Conservation (phyloP, 805 yeast species). For the Brettanomyces naardenensis region DNA sequence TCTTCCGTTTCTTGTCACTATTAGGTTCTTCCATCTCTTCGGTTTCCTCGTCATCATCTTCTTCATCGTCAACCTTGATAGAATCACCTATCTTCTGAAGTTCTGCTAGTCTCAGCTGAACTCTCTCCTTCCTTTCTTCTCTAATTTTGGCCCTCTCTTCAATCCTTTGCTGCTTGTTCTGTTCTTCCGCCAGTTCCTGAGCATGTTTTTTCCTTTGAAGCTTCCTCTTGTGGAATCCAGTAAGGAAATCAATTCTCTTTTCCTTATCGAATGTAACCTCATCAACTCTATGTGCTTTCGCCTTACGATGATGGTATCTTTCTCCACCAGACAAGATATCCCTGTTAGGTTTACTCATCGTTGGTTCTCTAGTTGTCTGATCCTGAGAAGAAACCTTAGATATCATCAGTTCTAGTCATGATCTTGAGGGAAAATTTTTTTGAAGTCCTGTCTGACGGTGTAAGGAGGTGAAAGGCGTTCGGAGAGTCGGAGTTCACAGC, state of each 20-base stretch:
- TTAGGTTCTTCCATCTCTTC: constrained; percentile 13
- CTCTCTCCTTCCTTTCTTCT: constrained; percentile 60
- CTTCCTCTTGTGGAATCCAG: constrained; percentile 95
- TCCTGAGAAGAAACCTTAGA: too few species aligned
- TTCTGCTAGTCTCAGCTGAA: constrained; percentile 55
- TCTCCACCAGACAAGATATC: constrained; percentile 86
- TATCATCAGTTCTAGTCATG: too few species aligned
- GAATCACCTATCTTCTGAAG: constrained; percentile 31
- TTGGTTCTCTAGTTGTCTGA: too few species aligned
- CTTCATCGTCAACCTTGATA: constrained; percentile 16
- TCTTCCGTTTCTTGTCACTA: constrained; percentile 10
- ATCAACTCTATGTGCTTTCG: constrained; percentile 60
- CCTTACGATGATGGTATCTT: constrained; percentile 63
- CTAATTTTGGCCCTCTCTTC: constrained; percentile 69
- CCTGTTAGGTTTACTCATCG: constrained; percentile 47
- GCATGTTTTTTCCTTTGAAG: constrained; percentile 84
- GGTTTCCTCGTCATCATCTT: constrained; percentile 11
- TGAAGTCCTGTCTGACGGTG: too few species aligned
- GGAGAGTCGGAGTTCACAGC: too few species aligned
- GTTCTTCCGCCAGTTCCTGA: constrained; percentile 64
- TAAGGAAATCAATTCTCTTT: constrained; percentile 72
- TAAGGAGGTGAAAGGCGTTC: too few species aligned
- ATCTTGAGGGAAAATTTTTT: too few species aligned
- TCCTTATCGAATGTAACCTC: constrained; percentile 82
- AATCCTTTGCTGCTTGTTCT: constrained; percentile 60